Conservation (phyloP, 192 early-diverging fungal species). For the Coemansia sp. region DNA sequence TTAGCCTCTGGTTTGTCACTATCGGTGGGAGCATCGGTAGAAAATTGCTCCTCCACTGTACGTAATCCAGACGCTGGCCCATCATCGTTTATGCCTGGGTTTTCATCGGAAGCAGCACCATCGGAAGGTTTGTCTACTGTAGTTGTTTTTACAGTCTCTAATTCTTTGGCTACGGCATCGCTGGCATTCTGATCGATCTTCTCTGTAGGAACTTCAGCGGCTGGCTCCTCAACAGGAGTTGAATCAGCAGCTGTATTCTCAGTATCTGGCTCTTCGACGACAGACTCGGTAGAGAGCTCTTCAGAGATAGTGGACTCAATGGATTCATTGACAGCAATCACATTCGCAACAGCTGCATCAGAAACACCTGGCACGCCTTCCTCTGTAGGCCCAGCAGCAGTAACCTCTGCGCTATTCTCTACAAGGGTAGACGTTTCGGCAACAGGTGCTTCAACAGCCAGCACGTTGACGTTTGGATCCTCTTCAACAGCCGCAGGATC, state of each 20-base stretch:
- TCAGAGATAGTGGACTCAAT: neutral
- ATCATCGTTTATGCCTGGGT: neutral
- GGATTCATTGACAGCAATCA: neutral
- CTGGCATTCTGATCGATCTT: neutral
- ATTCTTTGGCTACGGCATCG: neutral
- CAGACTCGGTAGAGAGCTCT: neutral
- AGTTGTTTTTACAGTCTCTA: neutral
- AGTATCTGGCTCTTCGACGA: neutral
- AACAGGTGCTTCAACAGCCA: neutral
- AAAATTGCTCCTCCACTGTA: neutral
- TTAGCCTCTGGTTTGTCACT: neutral
- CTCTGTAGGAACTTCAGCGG: neutral
- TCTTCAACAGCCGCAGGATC: neutral
- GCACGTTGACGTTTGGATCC: neutral
- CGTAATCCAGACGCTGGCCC: neutral
- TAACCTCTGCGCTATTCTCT: neutral
- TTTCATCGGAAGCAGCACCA: conserved; percentile 9
- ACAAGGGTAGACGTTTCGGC: neutral
- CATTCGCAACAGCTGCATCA: neutral
- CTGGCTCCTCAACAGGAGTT: neutral
- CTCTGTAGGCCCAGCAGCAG: conserved; percentile 3
- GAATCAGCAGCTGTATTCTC: neutral
- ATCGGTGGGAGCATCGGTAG: neutral
- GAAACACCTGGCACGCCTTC: neutral
- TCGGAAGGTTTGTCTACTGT: conserved; percentile 2